phyloP scores from a whole-genome alignment of 2,329 filamentous ascomycete genomes.

The Drechslera avenae region DNA sequence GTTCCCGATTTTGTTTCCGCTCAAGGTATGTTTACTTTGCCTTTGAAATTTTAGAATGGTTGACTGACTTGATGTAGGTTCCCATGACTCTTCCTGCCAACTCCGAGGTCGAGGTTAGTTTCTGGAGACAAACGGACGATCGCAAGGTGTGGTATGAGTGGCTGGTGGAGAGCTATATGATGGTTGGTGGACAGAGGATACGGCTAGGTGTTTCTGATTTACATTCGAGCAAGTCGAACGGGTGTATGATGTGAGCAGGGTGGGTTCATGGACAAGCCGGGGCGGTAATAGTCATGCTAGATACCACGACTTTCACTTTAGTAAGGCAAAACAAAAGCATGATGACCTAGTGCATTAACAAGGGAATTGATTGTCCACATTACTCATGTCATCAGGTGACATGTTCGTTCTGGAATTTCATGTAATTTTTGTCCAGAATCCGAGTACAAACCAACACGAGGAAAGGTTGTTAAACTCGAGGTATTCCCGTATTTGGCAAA shows the following conservation, averaged over 20 bases:
- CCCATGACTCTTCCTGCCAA: constrained; percentile 85
- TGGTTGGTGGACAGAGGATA: constrained; percentile 65
- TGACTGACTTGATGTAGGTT: constrained; percentile 59
- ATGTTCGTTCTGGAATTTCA: no score
- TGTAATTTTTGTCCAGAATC: no score
- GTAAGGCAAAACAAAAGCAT: no score
- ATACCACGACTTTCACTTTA: background rate
- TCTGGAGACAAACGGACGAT: constrained; percentile 96
- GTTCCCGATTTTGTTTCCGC: constrained; percentile 98
- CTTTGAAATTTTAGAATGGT: no score
- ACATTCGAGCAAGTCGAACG: constrained; percentile 47
- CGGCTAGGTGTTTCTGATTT: constrained; percentile 61
- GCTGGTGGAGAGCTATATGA: constrained; percentile 83
- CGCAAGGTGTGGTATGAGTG: constrained; percentile 99
- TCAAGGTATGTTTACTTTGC: constrained; percentile 69
- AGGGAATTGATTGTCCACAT: no score
- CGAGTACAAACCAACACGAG: no score
- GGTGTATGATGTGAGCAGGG: constrained; percentile 45
- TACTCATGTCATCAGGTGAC: no score
- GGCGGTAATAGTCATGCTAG: background rate
- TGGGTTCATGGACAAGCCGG: background rate
- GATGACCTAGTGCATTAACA: no score
- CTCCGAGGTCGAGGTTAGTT: constrained; percentile 84
- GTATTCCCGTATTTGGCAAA: no score
- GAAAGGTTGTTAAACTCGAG: no score